Conservation (phyloP, 1,139 yeast genomes). For the Debaryomyces nepalensis region DNA sequence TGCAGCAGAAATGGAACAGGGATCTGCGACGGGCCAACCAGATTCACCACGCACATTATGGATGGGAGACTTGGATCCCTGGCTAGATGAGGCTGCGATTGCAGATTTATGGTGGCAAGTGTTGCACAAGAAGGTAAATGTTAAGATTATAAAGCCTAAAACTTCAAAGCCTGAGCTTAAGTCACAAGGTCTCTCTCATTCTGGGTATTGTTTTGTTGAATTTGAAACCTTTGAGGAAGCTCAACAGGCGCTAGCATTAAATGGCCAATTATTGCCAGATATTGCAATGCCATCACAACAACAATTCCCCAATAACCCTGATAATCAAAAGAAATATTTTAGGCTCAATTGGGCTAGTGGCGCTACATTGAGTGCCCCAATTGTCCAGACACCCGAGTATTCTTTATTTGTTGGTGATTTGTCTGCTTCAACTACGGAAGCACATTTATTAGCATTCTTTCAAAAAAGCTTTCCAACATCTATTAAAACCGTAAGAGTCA, state of each 20-base stretch:
- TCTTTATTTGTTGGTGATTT: conserved; percentile 81
- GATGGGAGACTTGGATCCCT: conserved; percentile 84
- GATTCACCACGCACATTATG: conserved; percentile 61
- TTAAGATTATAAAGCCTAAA: conserved; percentile 59
- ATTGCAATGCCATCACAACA: conserved; percentile 54
- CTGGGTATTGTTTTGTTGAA: conserved; percentile 78
- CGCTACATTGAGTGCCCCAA: conserved; percentile 58
- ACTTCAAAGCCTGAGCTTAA: conserved; percentile 28
- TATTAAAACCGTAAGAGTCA: conserved; percentile 69
- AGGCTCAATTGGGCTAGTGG: conserved; percentile 79
- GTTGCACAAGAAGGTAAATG: conserved; percentile 45
- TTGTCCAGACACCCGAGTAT: conserved; percentile 56
- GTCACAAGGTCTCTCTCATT: conserved; percentile 48
- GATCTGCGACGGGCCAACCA: conserved; percentile 12
- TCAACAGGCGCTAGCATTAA: conserved; percentile 62
- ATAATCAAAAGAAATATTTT: conserved; percentile 62
- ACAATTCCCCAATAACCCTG: conserved; percentile 47
- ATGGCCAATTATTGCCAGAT: conserved; percentile 68
- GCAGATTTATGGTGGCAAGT: conserved; percentile 62
- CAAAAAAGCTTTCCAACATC: conserved; percentile 64
- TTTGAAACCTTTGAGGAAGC: conserved; percentile 69
- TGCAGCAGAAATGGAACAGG: conserved; percentile 23
- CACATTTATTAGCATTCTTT: conserved; percentile 67
- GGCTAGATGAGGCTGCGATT: conserved; percentile 67
- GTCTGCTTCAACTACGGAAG: conserved; percentile 74